phyloP scores from a whole-genome alignment of 2,329 filamentous ascomycete species.

The Penicillium paneum region DNA sequence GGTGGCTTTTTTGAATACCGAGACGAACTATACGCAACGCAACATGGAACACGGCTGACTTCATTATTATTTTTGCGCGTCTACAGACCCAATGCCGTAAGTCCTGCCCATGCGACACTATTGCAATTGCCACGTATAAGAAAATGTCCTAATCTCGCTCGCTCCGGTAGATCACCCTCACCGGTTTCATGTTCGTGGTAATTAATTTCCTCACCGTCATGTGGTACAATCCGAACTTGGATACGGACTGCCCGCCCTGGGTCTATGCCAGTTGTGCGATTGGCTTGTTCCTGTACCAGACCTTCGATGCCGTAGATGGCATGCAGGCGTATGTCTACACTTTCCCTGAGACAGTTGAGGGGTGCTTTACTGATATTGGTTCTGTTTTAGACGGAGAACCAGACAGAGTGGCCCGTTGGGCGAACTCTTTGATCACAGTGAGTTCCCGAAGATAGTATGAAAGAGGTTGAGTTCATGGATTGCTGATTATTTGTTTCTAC shows the following conservation, averaged over 20 bases:
- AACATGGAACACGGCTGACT: slow-evolving; percentile 14
- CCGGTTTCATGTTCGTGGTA: slow-evolving; percentile 85
- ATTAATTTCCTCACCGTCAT: slow-evolving; percentile 85
- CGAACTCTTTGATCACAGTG: slow-evolving; percentile 93
- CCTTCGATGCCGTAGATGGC: slow-evolving; percentile 95
- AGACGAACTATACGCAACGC: background rate
- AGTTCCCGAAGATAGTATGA: slow-evolving; percentile 13
- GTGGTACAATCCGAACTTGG: slow-evolving; percentile 92
- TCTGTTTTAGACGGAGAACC: slow-evolving; percentile 66
- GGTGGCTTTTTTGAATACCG: background rate
- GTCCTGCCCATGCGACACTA: slow-evolving; percentile 17
- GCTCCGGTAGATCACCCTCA: slow-evolving; percentile 68
- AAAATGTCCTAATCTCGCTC: slow-evolving; percentile 11
- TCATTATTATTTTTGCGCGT: slow-evolving; percentile 7
- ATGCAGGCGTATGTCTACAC: slow-evolving; percentile 70
- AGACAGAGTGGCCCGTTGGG: slow-evolving; percentile 89
- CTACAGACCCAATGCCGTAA: slow-evolving; percentile 50
- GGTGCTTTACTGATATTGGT: slow-evolving; percentile 9
- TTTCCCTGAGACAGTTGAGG: background rate
- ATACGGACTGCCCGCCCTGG: slow-evolving; percentile 91
- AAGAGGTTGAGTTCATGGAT: background rate
- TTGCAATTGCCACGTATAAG: slow-evolving; percentile 2
- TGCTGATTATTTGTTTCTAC: background rate
- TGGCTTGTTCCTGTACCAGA: slow-evolving; percentile 94
- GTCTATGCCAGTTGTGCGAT: slow-evolving; percentile 90